Evolutionary conservation across 2,329 filamentous ascomycete genomes (phyloP).

Genomic region (Elsinoe batatas): DNA sequence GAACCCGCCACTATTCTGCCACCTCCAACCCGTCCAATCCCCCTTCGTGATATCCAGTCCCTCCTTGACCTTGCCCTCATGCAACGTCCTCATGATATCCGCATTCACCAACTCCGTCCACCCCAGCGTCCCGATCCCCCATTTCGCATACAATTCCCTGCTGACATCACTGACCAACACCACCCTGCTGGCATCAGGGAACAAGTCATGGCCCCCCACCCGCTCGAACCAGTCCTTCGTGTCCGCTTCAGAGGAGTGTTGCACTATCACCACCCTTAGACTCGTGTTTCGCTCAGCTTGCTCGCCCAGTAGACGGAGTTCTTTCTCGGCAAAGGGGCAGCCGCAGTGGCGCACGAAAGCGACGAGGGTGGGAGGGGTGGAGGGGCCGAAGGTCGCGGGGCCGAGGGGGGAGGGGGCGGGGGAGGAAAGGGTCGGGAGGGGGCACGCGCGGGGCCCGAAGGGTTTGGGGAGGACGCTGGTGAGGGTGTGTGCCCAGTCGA

Average conservation of each 20-base stretch:
- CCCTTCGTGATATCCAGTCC: conserved; percentile 38
- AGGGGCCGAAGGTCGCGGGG: neutral
- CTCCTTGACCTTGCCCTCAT: conserved; percentile 16
- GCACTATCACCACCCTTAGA: conserved; percentile 52
- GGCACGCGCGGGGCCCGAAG: neutral
- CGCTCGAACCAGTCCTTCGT: conserved; percentile 48
- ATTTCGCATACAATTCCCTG: conserved; percentile 51
- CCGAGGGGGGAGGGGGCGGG: conserved; percentile 12
- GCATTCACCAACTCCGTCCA: conserved; percentile 52
- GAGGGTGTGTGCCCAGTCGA: conserved; percentile 9
- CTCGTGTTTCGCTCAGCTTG: conserved; percentile 42
- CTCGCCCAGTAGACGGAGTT: conserved; percentile 42
- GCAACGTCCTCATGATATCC: conserved; percentile 14
- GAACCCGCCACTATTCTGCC: conserved; percentile 60
- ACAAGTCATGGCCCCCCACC: conserved; percentile 14
- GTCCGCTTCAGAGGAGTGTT: conserved; percentile 45
- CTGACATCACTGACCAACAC: conserved; percentile 50
- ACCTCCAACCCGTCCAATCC: conserved; percentile 37
- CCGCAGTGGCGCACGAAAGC: conserved; percentile 65
- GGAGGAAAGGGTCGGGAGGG: conserved; percentile 13
- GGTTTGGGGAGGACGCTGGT: conserved; percentile 15
- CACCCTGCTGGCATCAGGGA: conserved; percentile 19
- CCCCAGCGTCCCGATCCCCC: conserved; percentile 53
- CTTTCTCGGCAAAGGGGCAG: conserved; percentile 53
- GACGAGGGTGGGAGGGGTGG: conserved; percentile 47